Evolutionary conservation across 495 filamentous ascomycete species (phyloP).

Genomic region (Bathelium albidoporum): DNA sequence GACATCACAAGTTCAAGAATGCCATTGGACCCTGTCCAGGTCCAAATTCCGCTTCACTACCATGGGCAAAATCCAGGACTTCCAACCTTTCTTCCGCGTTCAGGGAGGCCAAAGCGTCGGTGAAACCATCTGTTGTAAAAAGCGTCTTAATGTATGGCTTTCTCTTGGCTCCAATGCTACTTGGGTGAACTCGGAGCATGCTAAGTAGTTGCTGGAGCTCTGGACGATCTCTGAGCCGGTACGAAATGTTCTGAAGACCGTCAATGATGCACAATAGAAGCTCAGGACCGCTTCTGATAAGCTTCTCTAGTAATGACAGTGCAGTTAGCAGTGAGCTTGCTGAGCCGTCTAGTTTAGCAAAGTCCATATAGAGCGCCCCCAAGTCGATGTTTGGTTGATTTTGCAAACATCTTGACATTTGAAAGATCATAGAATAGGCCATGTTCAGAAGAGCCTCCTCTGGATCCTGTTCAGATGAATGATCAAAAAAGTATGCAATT

Average conservation of each 20-base stretch:
- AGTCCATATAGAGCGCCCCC: not conserved
- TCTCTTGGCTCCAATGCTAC: not conserved
- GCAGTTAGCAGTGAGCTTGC: not conserved
- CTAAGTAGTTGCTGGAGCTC: not conserved
- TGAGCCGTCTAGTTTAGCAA: not conserved
- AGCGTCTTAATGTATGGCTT: not conserved
- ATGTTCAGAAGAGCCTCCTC: not conserved
- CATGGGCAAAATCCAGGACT: not conserved
- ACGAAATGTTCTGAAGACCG: not conserved
- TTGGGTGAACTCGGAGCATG: not conserved
- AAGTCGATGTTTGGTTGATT: not conserved
- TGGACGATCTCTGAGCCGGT: not conserved
- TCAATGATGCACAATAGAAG: not conserved
- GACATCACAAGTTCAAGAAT: not conserved
- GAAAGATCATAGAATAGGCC: not conserved
- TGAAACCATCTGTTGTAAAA: not conserved
- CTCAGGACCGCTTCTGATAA: not conserved
- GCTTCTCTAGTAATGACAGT: not conserved
- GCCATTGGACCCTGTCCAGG: not conserved
- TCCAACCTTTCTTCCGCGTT: not conserved
- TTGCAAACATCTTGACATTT: not conserved
- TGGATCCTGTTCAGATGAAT: not conserved
- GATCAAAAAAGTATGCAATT: conserved; percentile 1
- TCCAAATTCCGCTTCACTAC: not conserved
- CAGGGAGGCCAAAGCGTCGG: not conserved